These are phyloP conservation scores for Plantago rigida DNA, from an alignment of 305 asterid species.

Conservation along the genomic window DNA sequence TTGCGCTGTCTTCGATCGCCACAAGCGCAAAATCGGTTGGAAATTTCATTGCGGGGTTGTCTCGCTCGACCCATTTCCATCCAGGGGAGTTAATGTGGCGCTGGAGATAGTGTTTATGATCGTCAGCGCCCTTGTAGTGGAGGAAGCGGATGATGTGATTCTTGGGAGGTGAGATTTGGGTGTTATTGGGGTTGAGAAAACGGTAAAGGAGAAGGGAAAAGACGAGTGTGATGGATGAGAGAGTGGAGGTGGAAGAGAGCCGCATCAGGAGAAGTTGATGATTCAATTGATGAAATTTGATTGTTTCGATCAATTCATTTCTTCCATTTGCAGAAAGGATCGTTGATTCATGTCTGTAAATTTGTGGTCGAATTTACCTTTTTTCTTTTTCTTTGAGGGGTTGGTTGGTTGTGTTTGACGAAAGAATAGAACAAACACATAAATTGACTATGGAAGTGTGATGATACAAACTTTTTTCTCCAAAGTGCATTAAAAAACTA, in stretches of 20 bases:
- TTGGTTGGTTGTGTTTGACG: neutral
- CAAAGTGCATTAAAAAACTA: too few species aligned
- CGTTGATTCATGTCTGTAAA: neutral
- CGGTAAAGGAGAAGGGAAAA: neutral
- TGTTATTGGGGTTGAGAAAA: neutral
- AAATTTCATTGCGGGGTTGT: constrained; percentile 65
- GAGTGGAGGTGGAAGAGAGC: neutral
- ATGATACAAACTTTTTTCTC: too few species aligned
- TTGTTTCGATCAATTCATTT: too few species aligned
- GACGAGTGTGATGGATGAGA: neutral
- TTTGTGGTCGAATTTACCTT: too few species aligned
- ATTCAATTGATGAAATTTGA: too few species aligned
- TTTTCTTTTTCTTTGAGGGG: neutral
- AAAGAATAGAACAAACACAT: too few species aligned
- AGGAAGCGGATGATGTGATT: constrained; percentile 68
- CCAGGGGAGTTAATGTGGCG: constrained; percentile 50
- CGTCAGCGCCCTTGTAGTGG: constrained; percentile 47
- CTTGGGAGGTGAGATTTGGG: constrained; percentile 9
- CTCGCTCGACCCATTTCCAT: constrained; percentile 88
- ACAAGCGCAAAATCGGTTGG: constrained; percentile 88
- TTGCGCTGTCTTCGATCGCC: constrained; percentile 47
- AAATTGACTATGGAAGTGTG: too few species aligned
- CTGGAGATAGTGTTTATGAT: constrained; percentile 53
- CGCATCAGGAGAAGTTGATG: neutral
- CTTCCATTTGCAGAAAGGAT: neutral